Percentiles rank a stretch among this genome's conserved stretches.
These are phyloP conservation scores for Boletus reticulatus DNA, from an alignment of 768 basidiomycete genomes.

Conservation along the genomic window DNA sequence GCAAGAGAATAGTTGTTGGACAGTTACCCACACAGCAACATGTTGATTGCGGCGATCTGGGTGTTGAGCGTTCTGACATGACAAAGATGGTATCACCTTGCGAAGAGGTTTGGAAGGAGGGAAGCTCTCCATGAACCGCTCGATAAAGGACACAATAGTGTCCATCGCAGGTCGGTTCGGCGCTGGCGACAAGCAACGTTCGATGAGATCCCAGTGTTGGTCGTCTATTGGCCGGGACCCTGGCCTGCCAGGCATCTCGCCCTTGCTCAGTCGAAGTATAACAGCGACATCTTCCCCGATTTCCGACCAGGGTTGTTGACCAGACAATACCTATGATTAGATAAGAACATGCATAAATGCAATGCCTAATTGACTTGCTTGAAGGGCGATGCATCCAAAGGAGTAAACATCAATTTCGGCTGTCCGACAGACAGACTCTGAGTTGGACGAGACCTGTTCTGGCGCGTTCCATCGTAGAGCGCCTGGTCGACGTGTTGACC, in stretches of 20 bases:
- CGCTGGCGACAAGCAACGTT: not conserved
- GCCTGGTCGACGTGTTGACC: not conserved
- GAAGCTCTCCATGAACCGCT: not conserved
- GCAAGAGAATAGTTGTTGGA: too few relatives aligned
- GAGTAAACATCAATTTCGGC: slow-evolving; percentile 2
- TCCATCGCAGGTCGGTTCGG: not conserved
- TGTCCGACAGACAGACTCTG: not conserved
- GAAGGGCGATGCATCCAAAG: not conserved
- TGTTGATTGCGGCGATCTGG: too few relatives aligned
- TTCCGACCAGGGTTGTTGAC: not conserved
- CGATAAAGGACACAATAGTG: not conserved
- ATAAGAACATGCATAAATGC: not conserved
- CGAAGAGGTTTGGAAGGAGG: not conserved
- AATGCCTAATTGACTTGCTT: not conserved
- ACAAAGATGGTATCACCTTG: not conserved
- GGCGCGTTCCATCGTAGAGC: slow-evolving; percentile 1
- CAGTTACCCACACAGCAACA: not conserved
- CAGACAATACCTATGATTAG: not conserved
- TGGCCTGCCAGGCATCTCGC: not conserved
- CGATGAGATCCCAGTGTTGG: not conserved
- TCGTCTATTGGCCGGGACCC: not conserved
- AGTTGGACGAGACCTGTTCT: not conserved
- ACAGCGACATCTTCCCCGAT: not conserved
- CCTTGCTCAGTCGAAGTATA: not conserved
- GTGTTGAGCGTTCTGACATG: not conserved